Evolutionary conservation across 2,329 filamentous ascomycete genomes (phyloP).

Genomic region (Endoconidiophora laricicola): DNA sequence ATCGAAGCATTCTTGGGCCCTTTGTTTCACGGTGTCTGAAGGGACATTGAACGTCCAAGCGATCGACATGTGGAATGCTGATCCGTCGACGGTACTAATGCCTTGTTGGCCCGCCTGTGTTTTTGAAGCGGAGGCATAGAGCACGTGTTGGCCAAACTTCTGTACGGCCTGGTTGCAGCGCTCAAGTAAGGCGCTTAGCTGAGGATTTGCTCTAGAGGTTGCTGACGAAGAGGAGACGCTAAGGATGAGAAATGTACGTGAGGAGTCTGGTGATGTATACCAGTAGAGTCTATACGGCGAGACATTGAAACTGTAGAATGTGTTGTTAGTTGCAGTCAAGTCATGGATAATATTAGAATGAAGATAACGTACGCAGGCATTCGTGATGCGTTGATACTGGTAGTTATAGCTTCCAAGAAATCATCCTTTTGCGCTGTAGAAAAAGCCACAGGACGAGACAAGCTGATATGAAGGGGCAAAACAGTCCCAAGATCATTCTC

Average conservation of each 20-base stretch:
- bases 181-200: constrained; percentile 44
- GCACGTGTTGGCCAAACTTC: not conserved
- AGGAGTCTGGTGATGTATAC: constrained; percentile 36
- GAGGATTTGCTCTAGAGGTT: constrained; percentile 23
- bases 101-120: not conserved
- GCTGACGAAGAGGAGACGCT: constrained; percentile 30
- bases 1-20: constrained; percentile 20
- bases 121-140: not conserved
- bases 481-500: constrained; percentile 62
- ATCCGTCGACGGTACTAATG: constrained; percentile 15
- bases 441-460: constrained; percentile 68
- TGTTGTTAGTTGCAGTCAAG: not conserved
- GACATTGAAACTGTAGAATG: constrained; percentile 23
- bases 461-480: constrained; percentile 73
- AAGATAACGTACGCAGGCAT: not conserved
- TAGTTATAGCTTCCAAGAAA: constrained; percentile 44
- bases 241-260: constrained; percentile 75
- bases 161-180: constrained; percentile 26
- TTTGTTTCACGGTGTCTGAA: constrained; percentile 17
- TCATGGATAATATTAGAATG: constrained; percentile 20
- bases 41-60: constrained; percentile 57
- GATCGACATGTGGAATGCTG: constrained; percentile 73
- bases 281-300: constrained; percentile 26
- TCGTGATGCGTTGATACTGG: constrained; percentile 20
- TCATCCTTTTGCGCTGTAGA: constrained; percentile 51